A percentile compares a stretch with the other conserved stretches of the same genome.
Conservation (phyloP, 495 filamentous ascomycete species). For the Lepraria neglecta region DNA sequence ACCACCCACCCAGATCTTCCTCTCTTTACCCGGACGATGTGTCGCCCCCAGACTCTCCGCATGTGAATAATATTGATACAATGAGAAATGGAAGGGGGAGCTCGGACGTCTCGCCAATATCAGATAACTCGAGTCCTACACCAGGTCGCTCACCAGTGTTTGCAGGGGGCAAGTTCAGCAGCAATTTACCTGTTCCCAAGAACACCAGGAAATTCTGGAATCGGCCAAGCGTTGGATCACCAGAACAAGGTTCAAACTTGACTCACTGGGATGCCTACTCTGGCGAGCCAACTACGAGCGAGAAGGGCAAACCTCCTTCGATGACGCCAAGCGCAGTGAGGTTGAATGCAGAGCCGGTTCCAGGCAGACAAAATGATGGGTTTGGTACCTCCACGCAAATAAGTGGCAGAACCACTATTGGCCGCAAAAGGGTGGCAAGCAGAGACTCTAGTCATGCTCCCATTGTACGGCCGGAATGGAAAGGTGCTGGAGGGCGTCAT, state of each 20-base stretch:
- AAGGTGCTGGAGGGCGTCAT: conserved; percentile 44
- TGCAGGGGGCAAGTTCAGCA: conserved; percentile 21
- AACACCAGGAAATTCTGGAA: conserved; percentile 27
- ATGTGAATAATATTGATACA: conserved; percentile 13
- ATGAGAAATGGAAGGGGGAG: conserved; percentile 28
- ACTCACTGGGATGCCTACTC: conserved; percentile 48
- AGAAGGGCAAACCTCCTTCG: conserved; percentile 32
- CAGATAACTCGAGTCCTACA: conserved; percentile 29
- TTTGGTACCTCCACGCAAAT: conserved; percentile 28
- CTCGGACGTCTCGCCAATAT: conserved; percentile 45
- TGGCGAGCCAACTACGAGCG: conserved; percentile 41
- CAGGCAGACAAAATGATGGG: conserved; percentile 10
- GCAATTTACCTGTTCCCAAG: conserved; percentile 27
- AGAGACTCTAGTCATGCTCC: conserved; percentile 29
- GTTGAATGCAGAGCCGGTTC: conserved; percentile 22
- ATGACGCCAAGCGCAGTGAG: conserved; percentile 27
- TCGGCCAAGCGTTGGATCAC: conserved; percentile 20
- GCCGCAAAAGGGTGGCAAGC: conserved; percentile 25
- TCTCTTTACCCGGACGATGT: conserved; percentile 36
- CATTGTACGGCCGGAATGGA: conserved; percentile 43
- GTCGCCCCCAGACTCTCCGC: conserved; percentile 44
- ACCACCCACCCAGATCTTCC: conserved; percentile 28
- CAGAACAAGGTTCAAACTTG: conserved; percentile 19
- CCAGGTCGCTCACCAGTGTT: conserved; percentile 15
- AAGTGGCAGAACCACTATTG: conserved; percentile 25